Evolutionary conservation across 1,139 yeast species (phyloP), one percentile per base, ranked within the genome.

Genomic region (Saccharomyces hybrid): DNA sequence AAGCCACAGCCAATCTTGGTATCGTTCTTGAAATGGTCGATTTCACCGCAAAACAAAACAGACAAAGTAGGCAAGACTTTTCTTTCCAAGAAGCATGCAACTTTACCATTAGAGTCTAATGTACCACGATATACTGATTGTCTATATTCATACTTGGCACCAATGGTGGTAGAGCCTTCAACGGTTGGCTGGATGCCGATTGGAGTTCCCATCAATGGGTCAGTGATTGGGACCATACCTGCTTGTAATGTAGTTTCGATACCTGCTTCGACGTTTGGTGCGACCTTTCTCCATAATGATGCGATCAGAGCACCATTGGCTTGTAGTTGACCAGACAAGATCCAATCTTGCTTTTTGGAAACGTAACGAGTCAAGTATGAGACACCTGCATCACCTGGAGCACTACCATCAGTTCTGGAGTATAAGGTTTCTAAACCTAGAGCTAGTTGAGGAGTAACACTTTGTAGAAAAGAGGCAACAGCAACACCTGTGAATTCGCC

Each of bases 111-210:
- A 54, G 96, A 83, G 75, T 91, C 97, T 60, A 93, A 71, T 74
- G 91, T 96, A 68, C 98, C 98, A 75, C 99, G 85, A 82, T 89
- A 90, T 55, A 89, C 86, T 58, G 96, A 86, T 75, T 90, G 95
- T 77, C 97, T 90, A 81, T 90, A 95, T 77, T 93, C 99, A 75
- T 93, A 93, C 77, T 91, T 93, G 67, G 97, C 97, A 74, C 97
- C 99, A 56, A 93, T 73, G 60, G 97, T 88, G 66, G 99, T 91
- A 65, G 82, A 81, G 68, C 96, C 98, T 71, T 91, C 97, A 57
- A 89, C 79, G 53, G 85, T 83, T 49, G 96, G 91, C 73, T 85
- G 87, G 67, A 80, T 79, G 55, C 88, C 88, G 61, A 88, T 83
- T 59, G 95, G 88, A 56, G 88, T 83, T 58, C 90, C 91, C 79